Evolutionary conservation across 1,284 basidiomycete species (phyloP).

Genomic region (Irpex sp.): DNA sequence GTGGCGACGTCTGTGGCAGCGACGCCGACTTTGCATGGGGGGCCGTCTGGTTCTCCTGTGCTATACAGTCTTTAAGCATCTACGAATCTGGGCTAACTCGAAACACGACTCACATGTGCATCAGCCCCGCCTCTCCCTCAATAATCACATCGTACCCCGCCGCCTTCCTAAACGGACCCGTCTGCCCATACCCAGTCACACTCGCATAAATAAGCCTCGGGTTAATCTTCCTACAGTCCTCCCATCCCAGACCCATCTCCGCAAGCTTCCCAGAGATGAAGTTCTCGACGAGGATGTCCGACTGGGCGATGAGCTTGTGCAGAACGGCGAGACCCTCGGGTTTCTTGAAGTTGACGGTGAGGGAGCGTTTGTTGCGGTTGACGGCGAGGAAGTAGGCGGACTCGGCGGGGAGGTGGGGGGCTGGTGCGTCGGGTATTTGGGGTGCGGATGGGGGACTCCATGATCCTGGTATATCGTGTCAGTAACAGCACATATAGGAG

Average conservation of each 20-base stretch:
- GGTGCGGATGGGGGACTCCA: conserved; percentile 68
- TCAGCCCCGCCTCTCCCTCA: conserved; percentile 88
- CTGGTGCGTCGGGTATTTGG: conserved; percentile 27
- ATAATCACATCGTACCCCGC: conserved; percentile 92
- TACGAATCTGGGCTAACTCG: not conserved
- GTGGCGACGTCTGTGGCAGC: conserved; percentile 91
- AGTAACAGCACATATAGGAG: not conserved
- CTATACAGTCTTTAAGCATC: conserved; percentile 31
- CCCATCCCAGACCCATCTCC: conserved; percentile 83
- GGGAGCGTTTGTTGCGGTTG: conserved; percentile 88
- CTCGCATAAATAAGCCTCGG: conserved; percentile 85
- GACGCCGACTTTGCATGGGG: conserved; percentile 89
- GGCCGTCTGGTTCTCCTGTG: conserved; percentile 86
- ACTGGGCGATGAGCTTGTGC: conserved; percentile 65
- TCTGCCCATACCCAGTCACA: conserved; percentile 93
- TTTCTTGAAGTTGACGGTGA: conserved; percentile 87
- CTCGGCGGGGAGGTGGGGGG: conserved; percentile 79
- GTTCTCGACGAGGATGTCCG: conserved; percentile 91
- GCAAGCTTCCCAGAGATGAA: conserved; percentile 83
- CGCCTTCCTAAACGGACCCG: conserved; percentile 79
- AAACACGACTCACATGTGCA: conserved; percentile 72
- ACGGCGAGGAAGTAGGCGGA: conserved; percentile 90
- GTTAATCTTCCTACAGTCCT: conserved; percentile 79
- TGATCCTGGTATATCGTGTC: conserved; percentile 44
- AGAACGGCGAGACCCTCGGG: conserved; percentile 78